Evolutionary conservation across 108 stramenopile species (phyloP), one percentile per base, ranked within the genome.

Genomic region (Nitzschia inconspicua): DNA sequence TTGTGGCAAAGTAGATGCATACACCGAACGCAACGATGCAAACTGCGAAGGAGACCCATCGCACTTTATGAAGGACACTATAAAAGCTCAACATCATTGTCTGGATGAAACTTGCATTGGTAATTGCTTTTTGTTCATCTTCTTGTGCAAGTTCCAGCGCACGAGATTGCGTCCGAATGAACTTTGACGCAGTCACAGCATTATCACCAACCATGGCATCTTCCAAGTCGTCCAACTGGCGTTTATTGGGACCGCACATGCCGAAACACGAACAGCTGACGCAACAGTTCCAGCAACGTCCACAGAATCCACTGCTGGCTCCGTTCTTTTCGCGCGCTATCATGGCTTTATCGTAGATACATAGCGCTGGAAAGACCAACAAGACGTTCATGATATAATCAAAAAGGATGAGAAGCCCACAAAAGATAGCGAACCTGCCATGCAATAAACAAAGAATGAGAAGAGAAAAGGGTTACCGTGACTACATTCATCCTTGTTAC

Each of bases 321-420:
- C n/a, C 35, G 3, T 52, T 44, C 28, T 42, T 28, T 27, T 46
- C 18, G 19, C 49, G 37, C 56, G 47, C 49, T 5, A 37, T 37
- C 36, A 47, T 8, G 8, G 46, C n/a, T 28, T 10, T 39, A 48
- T 74, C 82, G 53, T 83, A 83, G 16, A 83, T 62, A 43, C 82
- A 83, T 29, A 83, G 49, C n/a, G 75, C 71, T 4, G 82, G 82
- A 29, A 78, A 78, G 23, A 83, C 70, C 9, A 82, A 41, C 37
- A 75, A 19, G 28, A 75, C 44, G 40, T 61, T 66, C 63, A 82
- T 43, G 23, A 83, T n/a, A 64, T 83, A 83, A 28, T 72, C 74
- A 23, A 78, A 69, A 35, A 64, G 47, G n/a, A 83, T 69, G 34
- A 83, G 53, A 3, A 83, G 37, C n/a, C 82, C 82, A 60, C 77